These are phyloP conservation scores for Pascua guehoae DNA, from an alignment of 1,284 basidiomycete species.

Conservation along the genomic window DNA sequence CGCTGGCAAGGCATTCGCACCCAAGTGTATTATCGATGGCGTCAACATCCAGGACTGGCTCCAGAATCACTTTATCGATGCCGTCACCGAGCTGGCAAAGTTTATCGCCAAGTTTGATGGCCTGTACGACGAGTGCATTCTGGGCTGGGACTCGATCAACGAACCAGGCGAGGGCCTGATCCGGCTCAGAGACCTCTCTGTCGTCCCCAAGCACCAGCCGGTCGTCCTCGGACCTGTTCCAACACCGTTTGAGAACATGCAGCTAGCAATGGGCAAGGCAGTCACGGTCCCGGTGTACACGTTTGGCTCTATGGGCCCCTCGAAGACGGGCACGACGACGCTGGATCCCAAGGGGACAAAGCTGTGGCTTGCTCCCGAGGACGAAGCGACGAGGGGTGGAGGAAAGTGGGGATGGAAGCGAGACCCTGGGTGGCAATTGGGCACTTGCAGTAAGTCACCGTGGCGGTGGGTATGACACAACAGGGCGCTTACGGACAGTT, in stretches of 20 bases:
- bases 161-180: constrained; percentile 88
- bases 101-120: constrained; percentile 64
- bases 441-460: constrained; percentile 59
- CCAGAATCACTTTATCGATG: constrained; percentile 77
- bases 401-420: constrained; percentile 77
- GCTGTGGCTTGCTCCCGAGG: constrained; percentile 64
- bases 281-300: constrained; percentile 82
- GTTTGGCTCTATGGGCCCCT: constrained; percentile 77
- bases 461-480: neutral
- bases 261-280: constrained; percentile 79
- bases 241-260: constrained; percentile 76
- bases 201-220: constrained; percentile 63
- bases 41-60: constrained; percentile 93
- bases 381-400: constrained; percentile 47
- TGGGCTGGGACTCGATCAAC: constrained; percentile 96
- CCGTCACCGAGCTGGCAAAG: constrained; percentile 70
- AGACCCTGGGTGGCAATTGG: constrained; percentile 71
- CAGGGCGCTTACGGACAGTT: constrained; percentile 38
- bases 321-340: constrained; percentile 64
- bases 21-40: constrained; percentile 85
- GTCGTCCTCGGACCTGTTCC: constrained; percentile 83
- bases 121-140: constrained; percentile 77
- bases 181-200: constrained; percentile 69
- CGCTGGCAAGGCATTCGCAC: constrained; percentile 82
- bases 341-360: constrained; percentile 78